phyloP scores from a whole-genome alignment of 179 eudicot species.

The Drosera spatulata region DNA sequence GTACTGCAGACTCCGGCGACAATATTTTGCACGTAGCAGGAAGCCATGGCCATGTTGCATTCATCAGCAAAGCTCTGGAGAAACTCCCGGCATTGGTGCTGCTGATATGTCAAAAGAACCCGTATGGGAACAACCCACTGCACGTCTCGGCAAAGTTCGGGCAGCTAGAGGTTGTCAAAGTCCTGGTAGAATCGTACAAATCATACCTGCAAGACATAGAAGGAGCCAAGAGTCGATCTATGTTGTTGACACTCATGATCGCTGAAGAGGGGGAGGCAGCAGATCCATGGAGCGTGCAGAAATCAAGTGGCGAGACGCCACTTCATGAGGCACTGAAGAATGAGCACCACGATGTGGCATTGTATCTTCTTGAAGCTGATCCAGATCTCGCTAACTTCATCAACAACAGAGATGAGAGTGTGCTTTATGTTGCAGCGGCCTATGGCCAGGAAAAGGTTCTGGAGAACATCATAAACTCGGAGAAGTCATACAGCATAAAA shows the following conservation, averaged over 20 bases:
- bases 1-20: constrained; percentile 20
- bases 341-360: constrained; percentile 20
- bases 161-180: constrained; percentile 14
- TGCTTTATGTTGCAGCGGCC: constrained; percentile 26
- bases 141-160: constrained; percentile 27
- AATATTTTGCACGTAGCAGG: constrained; percentile 34
- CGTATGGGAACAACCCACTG: constrained; percentile 27
- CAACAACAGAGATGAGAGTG: constrained; percentile 23
- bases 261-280: constrained; percentile 22
- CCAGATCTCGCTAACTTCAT: constrained; percentile 18
- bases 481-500: constrained; percentile 15
- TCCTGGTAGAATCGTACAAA: constrained; percentile 21
- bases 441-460: constrained; percentile 24
- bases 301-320: constrained; percentile 30
- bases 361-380: constrained; percentile 22
- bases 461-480: constrained; percentile 15
- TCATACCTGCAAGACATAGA: constrained; percentile 17
- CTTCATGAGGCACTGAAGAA: constrained; percentile 28
- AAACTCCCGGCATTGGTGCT: constrained; percentile 24
- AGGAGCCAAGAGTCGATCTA: constrained; percentile 18
- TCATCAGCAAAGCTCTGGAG: constrained; percentile 23
- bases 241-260: constrained; percentile 14
- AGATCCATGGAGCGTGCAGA: constrained; percentile 33
- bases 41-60: constrained; percentile 9
- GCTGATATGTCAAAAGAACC: constrained; percentile 21